Evolutionary conservation across 2,329 filamentous ascomycete genomes (phyloP).

Genomic region (Fusarium miscanthi): DNA sequence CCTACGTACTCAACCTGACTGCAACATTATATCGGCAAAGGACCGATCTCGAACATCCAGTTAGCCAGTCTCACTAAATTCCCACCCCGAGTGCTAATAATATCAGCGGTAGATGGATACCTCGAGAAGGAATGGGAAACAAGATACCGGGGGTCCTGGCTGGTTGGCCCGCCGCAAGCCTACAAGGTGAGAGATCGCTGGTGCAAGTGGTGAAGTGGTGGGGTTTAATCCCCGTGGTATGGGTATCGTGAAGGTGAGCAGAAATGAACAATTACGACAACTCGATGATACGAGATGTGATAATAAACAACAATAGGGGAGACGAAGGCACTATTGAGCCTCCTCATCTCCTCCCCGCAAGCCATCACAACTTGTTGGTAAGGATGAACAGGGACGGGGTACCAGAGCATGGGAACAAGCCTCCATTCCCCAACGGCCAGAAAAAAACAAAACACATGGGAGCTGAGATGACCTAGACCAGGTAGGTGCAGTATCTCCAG

Average conservation of each 20-base stretch:
- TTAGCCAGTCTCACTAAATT: background rate
- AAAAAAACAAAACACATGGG: conserved; percentile 25
- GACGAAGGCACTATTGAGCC: conserved; percentile 13
- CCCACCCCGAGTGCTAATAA: conserved; percentile 13
- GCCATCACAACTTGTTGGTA: conserved; percentile 8
- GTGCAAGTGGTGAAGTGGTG: conserved; percentile 33
- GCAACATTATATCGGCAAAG: conserved; percentile 17
- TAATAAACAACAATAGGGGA: conserved; percentile 22
- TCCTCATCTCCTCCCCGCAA: conserved; percentile 22
- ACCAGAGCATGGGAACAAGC: conserved; percentile 15
- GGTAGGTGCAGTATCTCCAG: conserved; percentile 2
- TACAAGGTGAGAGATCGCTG: conserved; percentile 39
- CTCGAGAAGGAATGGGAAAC: background rate
- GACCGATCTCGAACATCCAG: conserved; percentile 23
- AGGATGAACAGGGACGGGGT: background rate
- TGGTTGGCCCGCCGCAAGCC: conserved; percentile 42
- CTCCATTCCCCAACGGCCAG: conserved; percentile 33
- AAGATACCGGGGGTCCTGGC: conserved; percentile 34
- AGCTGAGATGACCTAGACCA: conserved; percentile 21
- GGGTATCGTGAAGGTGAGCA: conserved; percentile 17
- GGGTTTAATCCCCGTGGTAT: conserved; percentile 36
- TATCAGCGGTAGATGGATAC: conserved; percentile 22
- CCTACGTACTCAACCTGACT: conserved; percentile 1
- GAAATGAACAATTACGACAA: conserved; percentile 46
- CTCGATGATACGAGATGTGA: conserved; percentile 25